phyloP scores from a whole-genome alignment of 768 basidiomycete species.

The Gelatoporia subvermispora region DNA sequence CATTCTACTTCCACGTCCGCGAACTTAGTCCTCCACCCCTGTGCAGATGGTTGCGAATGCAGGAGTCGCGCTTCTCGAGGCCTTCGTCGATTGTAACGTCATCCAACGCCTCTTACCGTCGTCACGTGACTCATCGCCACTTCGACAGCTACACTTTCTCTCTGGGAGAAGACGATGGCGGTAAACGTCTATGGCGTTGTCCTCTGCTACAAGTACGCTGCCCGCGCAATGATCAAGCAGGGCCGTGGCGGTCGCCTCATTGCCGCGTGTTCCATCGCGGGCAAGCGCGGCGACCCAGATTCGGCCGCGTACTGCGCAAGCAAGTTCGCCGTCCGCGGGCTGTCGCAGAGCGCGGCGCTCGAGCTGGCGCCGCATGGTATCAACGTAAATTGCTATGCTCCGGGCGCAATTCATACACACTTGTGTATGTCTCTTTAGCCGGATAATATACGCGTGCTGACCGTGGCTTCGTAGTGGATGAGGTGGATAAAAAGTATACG shows the following conservation, averaged over 20 bases:
- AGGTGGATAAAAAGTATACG: slow-evolving; percentile 12
- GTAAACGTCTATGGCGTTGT: slow-evolving; percentile 39
- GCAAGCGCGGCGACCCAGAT: slow-evolving; percentile 12
- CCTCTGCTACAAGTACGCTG: slow-evolving; percentile 38
- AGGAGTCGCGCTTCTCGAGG: slow-evolving; percentile 15
- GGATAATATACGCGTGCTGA: too few relatives aligned
- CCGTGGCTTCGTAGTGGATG: background rate
- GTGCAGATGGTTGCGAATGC: slow-evolving; percentile 27
- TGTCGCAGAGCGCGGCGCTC: slow-evolving; percentile 24
- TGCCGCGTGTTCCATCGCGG: slow-evolving; percentile 26
- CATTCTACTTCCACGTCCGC: background rate
- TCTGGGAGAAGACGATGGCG: slow-evolving; percentile 16
- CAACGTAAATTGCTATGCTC: slow-evolving; percentile 26
- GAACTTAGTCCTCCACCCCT: background rate
- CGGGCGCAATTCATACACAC: slow-evolving; percentile 19
- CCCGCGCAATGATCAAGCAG: slow-evolving; percentile 34
- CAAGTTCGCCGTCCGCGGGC: slow-evolving; percentile 26
- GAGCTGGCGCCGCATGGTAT: slow-evolving; percentile 22
- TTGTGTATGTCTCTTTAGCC: slow-evolving; percentile 8
- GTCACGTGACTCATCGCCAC: background rate
- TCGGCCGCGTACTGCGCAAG: slow-evolving; percentile 20
- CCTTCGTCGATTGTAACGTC: slow-evolving; percentile 7
- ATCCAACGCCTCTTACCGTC: background rate
- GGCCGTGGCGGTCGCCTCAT: slow-evolving; percentile 36
- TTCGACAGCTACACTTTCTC: background rate